Base-by-base conservation (phyloP, 164 flowering plant species). In the Platanus orientalis region DNA sequence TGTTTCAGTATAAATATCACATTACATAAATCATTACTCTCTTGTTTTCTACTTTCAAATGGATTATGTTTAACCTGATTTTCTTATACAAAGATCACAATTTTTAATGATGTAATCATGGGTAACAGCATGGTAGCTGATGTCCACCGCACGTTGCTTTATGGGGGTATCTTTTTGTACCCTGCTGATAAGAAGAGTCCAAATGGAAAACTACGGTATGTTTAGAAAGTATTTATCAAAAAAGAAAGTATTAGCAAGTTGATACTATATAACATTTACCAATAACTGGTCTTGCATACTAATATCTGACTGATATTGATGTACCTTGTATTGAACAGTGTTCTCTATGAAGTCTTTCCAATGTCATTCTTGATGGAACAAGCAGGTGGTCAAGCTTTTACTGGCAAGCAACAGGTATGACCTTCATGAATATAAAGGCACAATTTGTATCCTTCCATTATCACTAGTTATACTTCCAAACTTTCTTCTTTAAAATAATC, bases 181-280 rank as follows among this genome's bases (percentile, higher is more conserved):
- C 99, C 99, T 56, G 96, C 78, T 44, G 99, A 94, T 67, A 89
- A 89, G 83, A 94, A 91, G 80, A 91, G 92, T 78, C 99, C 96
- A 52, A 85, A 74, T 62, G 97, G 97, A 44, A 94, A 94, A 77
- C 72, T 94, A 58, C 86, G 98, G 98, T 93, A 83, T 29, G 83
- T 66, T 57, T 24, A 58, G 13, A 32, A 5, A 20, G 20, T 36
- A 36, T 14, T 16, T 19, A 45, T n/a, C n/a, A n/a, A n/a, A n/a
- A n/a, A n/a, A 58, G 13, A 32, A 5, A 20, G 20, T 36, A 36
- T 14, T 16, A 17, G 16, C 20, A 45, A 19, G n/a, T 26, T 28
- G 54, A 25, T 54, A 7, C 19, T 2, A 16, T 23, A 45, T 30
- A 7, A 39, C 12, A 36, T 36, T 36, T 36, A 36, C 42, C 9